Evolutionary conservation across 2,329 filamentous ascomycete species (phyloP), one percentile per base, ranked within the genome.

Genomic region (Calonectria henricotiae): DNA sequence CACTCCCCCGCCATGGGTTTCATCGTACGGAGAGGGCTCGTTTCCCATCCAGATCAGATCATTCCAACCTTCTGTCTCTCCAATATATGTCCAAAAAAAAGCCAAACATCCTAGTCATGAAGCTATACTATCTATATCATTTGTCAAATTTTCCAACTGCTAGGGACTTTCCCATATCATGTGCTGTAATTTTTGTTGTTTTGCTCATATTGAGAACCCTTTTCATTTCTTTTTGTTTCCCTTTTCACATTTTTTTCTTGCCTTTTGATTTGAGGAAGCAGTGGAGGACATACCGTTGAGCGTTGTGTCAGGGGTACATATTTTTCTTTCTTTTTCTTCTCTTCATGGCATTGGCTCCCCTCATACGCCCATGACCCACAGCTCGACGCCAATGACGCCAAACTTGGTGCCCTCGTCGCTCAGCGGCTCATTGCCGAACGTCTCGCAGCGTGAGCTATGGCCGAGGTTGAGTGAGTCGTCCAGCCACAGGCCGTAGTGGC

Each of bases 391-490:
- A 37, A 98, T 80, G 13, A 99, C 90, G 70, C 94, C 93, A 79
- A 98, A 99, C 81, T 97, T 98, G 71, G 92, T 91, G 1, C 96
- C 96, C 78, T 97, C 94, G 66, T 98, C 96, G 77, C 96, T 98
- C 62, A 99, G 85, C 11, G 93, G 92, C 84, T 98, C 95, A 76
- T 99, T 99, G 0, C 95, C 94, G 84, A 98, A 99, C 0, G 96
- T 99, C 71, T 94, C 91, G 80, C 95, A 98, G 4, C 90, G 87
- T 47, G 92, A 91, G 78, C 94, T 97, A 63, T 98, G 90, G 3
- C 96, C 96, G 68, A 92, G 89, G 73, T 96, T 93, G 54, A 98
- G 89, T 20, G 90, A 90, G 75, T 96, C 93, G 80, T 98, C 94
- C 13, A 99, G 87, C 96, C 96, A 98, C 6, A 99, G 85, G 2